A percentile compares a stretch with the other conserved stretches of the same genome.
These are phyloP conservation scores for Chlorella sorokiniana DNA, from an alignment of 139 green algal genomes.

Conservation along the genomic window DNA sequence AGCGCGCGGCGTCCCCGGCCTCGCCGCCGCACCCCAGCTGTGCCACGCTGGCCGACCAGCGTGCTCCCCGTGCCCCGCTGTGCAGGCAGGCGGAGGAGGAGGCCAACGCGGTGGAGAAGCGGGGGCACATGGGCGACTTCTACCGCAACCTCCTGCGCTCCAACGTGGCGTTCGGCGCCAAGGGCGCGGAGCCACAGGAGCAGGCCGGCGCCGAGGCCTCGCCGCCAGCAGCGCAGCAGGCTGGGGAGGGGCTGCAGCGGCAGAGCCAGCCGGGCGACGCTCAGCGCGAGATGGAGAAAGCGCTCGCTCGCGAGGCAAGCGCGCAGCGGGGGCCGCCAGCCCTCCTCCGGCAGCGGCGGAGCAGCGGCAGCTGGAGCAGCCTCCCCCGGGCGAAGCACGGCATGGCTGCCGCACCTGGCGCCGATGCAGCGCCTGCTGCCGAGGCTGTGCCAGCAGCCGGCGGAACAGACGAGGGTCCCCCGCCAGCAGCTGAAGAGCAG, in stretches of 20 bases:
- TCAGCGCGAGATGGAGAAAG: background rate
- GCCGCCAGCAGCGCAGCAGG: background rate
- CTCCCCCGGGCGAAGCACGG: background rate
- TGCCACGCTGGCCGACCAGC: background rate
- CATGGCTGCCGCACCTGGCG: background rate
- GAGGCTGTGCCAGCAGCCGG: conserved; percentile 1
- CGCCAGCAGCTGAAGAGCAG: no score
- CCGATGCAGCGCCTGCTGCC: background rate
- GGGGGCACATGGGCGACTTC: conserved; percentile 90
- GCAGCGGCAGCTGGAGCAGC: background rate
- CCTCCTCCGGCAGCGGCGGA: background rate
- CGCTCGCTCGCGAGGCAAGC: background rate
- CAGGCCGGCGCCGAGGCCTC: background rate
- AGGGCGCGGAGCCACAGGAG: background rate
- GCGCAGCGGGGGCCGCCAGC: background rate
- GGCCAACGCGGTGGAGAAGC: conserved; percentile 67
- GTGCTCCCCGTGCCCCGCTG: background rate
- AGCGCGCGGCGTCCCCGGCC: no score
- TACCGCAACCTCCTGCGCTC: conserved; percentile 85
- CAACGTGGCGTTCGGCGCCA: conserved; percentile 75
- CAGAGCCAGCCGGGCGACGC: background rate
- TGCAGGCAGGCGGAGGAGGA: conserved; percentile 72
- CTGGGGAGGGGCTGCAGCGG: background rate
- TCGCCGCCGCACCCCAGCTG: background rate
- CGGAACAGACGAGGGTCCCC: background rate